phyloP scores from a whole-genome alignment of 495 filamentous ascomycete species.

The Penicillium crystallinum region DNA sequence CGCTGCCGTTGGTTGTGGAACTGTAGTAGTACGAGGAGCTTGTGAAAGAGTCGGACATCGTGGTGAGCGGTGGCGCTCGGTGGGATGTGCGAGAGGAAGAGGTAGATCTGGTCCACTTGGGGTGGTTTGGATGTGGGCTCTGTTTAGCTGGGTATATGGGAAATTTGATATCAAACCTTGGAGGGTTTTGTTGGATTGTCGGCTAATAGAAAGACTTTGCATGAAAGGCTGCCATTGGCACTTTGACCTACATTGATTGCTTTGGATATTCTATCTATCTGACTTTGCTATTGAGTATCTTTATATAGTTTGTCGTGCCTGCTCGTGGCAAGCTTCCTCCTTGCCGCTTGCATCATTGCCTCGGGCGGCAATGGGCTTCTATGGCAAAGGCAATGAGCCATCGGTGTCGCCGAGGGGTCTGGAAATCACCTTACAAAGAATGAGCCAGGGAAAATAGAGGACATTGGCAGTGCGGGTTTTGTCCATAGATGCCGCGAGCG shows the following conservation, averaged over 20 bases:
- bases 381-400: conserved; percentile 1
- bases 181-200: background rate
- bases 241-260: background rate
- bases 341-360: conserved; percentile 7
- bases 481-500: background rate
- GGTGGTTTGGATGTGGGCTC: background rate
- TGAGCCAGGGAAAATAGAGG: background rate
- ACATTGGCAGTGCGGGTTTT: background rate
- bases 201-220: background rate
- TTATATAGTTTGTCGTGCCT: background rate
- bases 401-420: background rate
- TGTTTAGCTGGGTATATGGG: background rate
- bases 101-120: conserved; percentile 4
- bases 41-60: conserved; percentile 23
- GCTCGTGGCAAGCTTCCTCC: conserved; percentile 4
- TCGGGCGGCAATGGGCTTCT: background rate
- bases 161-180: background rate
- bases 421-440: background rate
- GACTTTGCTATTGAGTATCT: background rate
- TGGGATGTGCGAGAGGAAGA: conserved; percentile 6
- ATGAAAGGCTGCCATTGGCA: background rate
- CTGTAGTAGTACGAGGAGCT: conserved; percentile 32
- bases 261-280: background rate
- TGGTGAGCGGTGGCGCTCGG: conserved; percentile 6
- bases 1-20: conserved; percentile 24